These are phyloP conservation scores for Kitagawia praeruptora DNA, from an alignment of 129 eudicot genomes.

Conservation along the genomic window DNA sequence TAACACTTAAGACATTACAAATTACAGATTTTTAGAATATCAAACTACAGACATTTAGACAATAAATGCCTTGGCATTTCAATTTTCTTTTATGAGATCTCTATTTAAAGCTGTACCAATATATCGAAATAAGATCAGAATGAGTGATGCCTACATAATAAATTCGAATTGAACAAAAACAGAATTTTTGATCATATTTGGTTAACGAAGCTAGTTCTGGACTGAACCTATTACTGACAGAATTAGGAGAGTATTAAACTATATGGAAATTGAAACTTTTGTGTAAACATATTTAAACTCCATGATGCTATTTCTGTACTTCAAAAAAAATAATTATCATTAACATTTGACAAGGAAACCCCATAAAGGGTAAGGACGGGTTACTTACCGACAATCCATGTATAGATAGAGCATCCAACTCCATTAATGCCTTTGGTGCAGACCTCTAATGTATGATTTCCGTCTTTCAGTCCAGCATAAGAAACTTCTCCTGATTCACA, in stretches of 20 bases:
- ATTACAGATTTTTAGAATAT: not conserved
- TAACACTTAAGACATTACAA: not conserved
- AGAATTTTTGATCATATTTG: not conserved
- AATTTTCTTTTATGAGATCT: not conserved
- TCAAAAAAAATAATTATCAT: not conserved
- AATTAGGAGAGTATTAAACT: not conserved
- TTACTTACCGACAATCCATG: conserved; percentile 79
- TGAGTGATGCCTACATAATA: not conserved
- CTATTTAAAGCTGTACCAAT: not conserved
- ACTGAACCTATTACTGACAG: not conserved
- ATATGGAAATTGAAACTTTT: not conserved
- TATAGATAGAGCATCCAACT: conserved; percentile 61
- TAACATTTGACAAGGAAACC: not conserved
- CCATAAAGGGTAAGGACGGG: conserved; percentile 15
- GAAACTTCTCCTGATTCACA: conserved; percentile 59
- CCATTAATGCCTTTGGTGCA: conserved; percentile 48
- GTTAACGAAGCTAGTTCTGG: not conserved
- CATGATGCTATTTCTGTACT: not conserved
- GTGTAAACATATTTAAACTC: not conserved
- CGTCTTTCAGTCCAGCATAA: conserved; percentile 48
- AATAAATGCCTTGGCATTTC: not conserved
- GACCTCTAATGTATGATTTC: conserved; percentile 64
- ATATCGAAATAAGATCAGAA: not conserved
- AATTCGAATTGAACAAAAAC: not conserved
- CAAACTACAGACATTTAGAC: not conserved